These are phyloP conservation scores for Triticum turgidum DNA, from an alignment of 176 grass and related monocot species.

Conservation along the genomic window DNA sequence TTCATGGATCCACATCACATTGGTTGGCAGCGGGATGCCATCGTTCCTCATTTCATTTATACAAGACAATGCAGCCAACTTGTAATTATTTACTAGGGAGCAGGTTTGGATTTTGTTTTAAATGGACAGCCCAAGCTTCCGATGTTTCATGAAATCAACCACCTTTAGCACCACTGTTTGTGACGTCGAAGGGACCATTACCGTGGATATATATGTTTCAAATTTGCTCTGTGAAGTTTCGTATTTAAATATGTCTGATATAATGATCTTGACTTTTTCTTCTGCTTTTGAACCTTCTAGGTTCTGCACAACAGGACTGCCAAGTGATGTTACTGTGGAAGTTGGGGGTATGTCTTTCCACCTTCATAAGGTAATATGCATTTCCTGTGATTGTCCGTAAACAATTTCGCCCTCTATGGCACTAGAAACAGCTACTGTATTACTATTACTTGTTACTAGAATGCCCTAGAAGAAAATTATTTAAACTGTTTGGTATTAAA, in stretches of 20 bases:
- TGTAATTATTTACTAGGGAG: slow-evolving; percentile 28
- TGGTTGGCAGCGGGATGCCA: slow-evolving; percentile 36
- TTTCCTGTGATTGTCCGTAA: background rate
- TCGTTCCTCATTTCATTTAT: slow-evolving; percentile 10
- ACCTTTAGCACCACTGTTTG: background rate
- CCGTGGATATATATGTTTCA: background rate
- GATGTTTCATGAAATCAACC: slow-evolving; percentile 18
- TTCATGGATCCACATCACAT: slow-evolving; percentile 41
- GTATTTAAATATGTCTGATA: background rate
- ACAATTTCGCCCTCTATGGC: background rate
- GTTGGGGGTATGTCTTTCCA: slow-evolving; percentile 95
- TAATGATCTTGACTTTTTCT: background rate
- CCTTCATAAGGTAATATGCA: slow-evolving; percentile 80
- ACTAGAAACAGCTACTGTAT: background rate
- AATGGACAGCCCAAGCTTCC: background rate
- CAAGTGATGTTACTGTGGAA: slow-evolving; percentile 91
- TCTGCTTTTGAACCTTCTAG: slow-evolving; percentile 55
- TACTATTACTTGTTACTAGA: background rate
- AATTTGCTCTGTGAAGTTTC: background rate
- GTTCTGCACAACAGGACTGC: slow-evolving; percentile 90
- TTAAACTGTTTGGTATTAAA: background rate
- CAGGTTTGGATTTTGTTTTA: slow-evolving; percentile 32
- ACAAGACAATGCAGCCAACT: slow-evolving; percentile 22
- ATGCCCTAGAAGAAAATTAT: background rate
- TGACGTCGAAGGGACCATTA: background rate